Conservation (phyloP, 192 early-diverging fungal genomes). For the Entomortierella parvispora region DNA sequence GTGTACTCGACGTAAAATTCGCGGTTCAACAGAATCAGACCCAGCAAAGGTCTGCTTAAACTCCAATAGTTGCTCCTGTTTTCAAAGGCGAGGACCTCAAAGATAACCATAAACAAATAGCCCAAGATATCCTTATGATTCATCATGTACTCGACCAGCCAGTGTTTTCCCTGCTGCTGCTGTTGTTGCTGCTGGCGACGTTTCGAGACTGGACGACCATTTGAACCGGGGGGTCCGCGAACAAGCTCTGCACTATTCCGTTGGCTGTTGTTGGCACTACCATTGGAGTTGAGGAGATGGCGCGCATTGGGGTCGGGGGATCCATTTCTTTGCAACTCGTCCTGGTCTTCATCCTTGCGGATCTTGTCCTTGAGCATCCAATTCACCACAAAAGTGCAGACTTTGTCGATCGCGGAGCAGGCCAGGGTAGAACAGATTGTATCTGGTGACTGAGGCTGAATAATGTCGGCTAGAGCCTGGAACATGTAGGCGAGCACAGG, state of each 20-base stretch:
- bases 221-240: constrained; percentile 21
- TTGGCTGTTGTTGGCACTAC: constrained; percentile 30
- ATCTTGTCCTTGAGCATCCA: constrained; percentile 52
- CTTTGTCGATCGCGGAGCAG: constrained; percentile 76
- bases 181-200: constrained; percentile 49
- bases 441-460: constrained; percentile 60
- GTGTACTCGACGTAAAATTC: constrained; percentile 69
- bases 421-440: constrained; percentile 63
- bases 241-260: constrained; percentile 24
- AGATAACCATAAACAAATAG: constrained; percentile 70
- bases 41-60: constrained; percentile 82
- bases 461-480: constrained; percentile 77
- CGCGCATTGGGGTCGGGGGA: constrained; percentile 45
- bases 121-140: constrained; percentile 70
- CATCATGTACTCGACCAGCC: constrained; percentile 62
- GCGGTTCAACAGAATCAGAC: constrained; percentile 79
- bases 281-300: constrained; percentile 2
- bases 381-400: constrained; percentile 76
- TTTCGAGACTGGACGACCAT: constrained; percentile 31
- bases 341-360: constrained; percentile 28
- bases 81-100: constrained; percentile 85
- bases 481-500: constrained; percentile 76
- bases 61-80: constrained; percentile 86
- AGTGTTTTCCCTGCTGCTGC: constrained; percentile 57
- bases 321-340: constrained; percentile 5